Percentiles rank a stretch among this genome's conserved stretches.
Evolutionary conservation across 805 yeast genomes (phyloP).

Genomic region (Metschnikowia lachancei): DNA sequence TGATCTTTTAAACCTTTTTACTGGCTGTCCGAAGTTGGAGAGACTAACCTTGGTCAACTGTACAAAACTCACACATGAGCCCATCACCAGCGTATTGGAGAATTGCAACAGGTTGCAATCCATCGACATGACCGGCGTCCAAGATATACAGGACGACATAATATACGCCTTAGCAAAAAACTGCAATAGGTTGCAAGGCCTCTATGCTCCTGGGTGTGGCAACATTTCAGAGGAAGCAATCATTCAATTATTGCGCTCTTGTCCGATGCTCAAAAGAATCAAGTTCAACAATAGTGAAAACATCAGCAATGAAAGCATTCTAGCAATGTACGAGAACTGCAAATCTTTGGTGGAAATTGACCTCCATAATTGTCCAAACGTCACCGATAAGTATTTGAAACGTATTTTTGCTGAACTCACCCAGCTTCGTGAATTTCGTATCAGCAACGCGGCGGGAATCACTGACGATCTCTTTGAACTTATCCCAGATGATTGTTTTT

Average conservation of each 20-base stretch:
- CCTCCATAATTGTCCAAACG: constrained; percentile 73
- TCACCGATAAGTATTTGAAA: constrained; percentile 62
- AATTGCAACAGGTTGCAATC: constrained; percentile 75
- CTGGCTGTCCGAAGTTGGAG: constrained; percentile 74
- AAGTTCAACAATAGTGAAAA: constrained; percentile 70
- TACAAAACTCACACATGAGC: constrained; percentile 53
- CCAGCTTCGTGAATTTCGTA: constrained; percentile 80
- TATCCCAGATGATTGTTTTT: constrained; percentile 45
- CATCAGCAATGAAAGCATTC: constrained; percentile 62
- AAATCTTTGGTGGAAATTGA: constrained; percentile 85
- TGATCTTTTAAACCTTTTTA: constrained; percentile 55
- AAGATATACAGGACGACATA: constrained; percentile 61
- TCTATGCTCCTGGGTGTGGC: constrained; percentile 83
- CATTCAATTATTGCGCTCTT: constrained; percentile 51
- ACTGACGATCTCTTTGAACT: constrained; percentile 63
- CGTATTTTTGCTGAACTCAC: constrained; percentile 57
- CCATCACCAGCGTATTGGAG: constrained; percentile 59
- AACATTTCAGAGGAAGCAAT: constrained; percentile 67
- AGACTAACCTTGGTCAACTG: constrained; percentile 85
- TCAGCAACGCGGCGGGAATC: constrained; percentile 68
- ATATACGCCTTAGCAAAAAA: constrained; percentile 62
- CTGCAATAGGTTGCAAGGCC: constrained; percentile 80
- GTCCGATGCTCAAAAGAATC: constrained; percentile 77
- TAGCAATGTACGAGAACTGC: constrained; percentile 65
- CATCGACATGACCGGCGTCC: constrained; percentile 81